These are phyloP conservation scores for Sesbania bispinosa DNA, from an alignment of 306 rosid genomes.

Conservation along the genomic window DNA sequence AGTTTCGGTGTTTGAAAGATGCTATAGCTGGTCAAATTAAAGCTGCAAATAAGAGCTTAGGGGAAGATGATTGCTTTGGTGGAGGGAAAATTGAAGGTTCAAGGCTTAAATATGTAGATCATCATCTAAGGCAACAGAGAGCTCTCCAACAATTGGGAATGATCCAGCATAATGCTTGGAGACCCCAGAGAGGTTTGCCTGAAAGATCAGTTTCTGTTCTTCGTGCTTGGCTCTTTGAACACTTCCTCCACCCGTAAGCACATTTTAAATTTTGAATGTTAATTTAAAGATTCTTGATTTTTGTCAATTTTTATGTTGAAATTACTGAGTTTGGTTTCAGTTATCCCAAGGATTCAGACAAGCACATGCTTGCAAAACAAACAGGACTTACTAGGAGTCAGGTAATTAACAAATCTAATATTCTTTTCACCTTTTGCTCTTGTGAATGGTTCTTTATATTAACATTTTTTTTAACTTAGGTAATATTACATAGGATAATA, in stretches of 20 bases:
- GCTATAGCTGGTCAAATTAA: conserved; percentile 74
- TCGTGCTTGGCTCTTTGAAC: conserved; percentile 99
- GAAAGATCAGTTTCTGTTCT: conserved; percentile 98
- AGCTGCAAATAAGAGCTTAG: conserved; percentile 71
- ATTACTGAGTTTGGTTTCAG: conserved; percentile 41
- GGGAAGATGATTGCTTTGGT: conserved; percentile 78
- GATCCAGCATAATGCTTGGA: conserved; percentile 99
- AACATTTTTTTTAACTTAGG: too few relatives aligned
- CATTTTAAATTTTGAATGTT: not conserved
- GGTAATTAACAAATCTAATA: conserved; percentile 38
- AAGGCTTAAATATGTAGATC: conserved; percentile 84
- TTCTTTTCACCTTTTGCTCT: not conserved
- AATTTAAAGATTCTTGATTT: not conserved
- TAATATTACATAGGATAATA: too few relatives aligned
- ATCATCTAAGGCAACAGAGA: conserved; percentile 90
- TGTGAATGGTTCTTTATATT: not conserved
- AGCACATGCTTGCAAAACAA: conserved; percentile 93
- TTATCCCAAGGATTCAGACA: conserved; percentile 97
- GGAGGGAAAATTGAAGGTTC: conserved; percentile 85
- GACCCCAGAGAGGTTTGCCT: conserved; percentile 99
- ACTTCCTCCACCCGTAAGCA: conserved; percentile 98
- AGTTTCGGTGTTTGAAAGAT: conserved; percentile 91
- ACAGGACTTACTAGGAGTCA: conserved; percentile 97
- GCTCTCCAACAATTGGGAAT: conserved; percentile 98
- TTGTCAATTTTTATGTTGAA: not conserved